phyloP scores from a whole-genome alignment of 257 asterid species.

The Nemophila menziesii region DNA sequence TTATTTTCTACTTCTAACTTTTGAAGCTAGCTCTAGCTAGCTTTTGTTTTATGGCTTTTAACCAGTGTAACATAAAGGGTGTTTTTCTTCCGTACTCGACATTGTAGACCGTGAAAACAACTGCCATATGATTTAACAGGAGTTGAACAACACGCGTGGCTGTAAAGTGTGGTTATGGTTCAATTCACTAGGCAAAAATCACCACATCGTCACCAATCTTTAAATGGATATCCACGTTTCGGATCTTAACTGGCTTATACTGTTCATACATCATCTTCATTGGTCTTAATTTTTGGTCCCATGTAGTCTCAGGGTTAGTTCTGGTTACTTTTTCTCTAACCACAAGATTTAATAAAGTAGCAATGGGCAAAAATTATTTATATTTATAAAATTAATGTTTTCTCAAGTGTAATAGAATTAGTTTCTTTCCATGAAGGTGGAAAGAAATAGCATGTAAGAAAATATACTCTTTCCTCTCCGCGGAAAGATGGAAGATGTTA shows the following conservation, averaged over 20 bases:
- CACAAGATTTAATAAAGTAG: no score
- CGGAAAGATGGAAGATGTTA: no score
- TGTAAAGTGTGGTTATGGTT: background rate
- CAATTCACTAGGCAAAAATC: background rate
- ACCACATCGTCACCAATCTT: background rate
- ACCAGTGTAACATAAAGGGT: background rate
- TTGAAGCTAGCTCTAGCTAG: no score
- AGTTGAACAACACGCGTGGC: background rate
- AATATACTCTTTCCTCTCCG: no score
- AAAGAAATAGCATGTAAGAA: no score
- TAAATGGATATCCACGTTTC: slow-evolving; percentile 4
- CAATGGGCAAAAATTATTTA: no score
- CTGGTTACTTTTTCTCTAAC: no score
- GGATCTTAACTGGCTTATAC: background rate
- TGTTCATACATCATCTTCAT: background rate
- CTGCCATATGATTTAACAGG: background rate
- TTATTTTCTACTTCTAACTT: slow-evolving; percentile 10
- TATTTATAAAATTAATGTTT: no score
- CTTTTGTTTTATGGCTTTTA: slow-evolving; percentile 9
- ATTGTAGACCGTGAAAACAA: background rate
- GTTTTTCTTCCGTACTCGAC: background rate
- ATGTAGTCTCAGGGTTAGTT: no score
- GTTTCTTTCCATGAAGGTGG: no score
- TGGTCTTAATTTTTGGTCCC: no score
- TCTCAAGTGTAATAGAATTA: no score